phyloP scores from a whole-genome alignment of 352 stramenopile species.

The Peronospora farinosa region DNA sequence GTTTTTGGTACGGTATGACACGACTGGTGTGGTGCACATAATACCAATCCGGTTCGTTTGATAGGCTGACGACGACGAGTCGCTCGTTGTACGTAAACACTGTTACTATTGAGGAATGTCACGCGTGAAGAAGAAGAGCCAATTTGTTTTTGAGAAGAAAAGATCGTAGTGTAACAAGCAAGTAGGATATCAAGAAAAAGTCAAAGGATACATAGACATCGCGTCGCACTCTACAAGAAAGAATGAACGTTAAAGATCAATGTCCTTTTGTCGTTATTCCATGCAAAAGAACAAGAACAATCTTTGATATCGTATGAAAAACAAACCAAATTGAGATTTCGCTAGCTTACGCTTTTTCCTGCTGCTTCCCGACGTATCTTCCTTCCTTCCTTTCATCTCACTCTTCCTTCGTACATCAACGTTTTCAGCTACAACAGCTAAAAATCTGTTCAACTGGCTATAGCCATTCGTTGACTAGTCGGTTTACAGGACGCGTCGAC shows the following conservation, averaged over 20 bases:
- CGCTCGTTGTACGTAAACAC: too few species aligned
- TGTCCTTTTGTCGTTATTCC: too few species aligned
- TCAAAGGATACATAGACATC: too few species aligned
- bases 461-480: neutral
- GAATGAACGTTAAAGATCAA: too few species aligned
- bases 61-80: neutral
- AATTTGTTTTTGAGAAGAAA: too few species aligned
- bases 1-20: neutral
- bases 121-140: too few species aligned
- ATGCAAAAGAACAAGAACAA: neutral
- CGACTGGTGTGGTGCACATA: conserved; percentile 1
- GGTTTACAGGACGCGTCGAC: conserved; percentile 6
- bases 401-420: conserved; percentile 9
- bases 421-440: conserved; percentile 5
- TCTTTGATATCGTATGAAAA: conserved; percentile 19
- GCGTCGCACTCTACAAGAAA: too few species aligned
- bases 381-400: conserved; percentile 10
- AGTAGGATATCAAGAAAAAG: too few species aligned
- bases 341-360: conserved; percentile 32
- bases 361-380: conserved; percentile 17
- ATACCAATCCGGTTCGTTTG: too few species aligned
- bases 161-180: too few species aligned
- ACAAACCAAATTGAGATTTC: conserved; percentile 36
- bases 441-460: conserved; percentile 1
- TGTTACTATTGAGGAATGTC: too few species aligned